Conservation (phyloP, 2,329 filamentous ascomycete genomes). For the Didymella pomorum region DNA sequence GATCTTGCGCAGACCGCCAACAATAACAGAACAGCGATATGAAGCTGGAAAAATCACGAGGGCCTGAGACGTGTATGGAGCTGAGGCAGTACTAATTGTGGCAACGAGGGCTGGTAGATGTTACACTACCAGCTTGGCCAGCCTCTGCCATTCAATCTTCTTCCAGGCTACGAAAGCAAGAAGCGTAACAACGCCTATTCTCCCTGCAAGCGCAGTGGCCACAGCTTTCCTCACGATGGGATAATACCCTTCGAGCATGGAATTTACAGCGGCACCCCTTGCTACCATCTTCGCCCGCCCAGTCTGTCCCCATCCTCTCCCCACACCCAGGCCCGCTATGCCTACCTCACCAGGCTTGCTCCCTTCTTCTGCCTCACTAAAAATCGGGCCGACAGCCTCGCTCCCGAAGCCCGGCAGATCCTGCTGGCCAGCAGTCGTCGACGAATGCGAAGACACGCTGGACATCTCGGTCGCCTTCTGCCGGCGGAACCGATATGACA, state of each 20-base stretch:
- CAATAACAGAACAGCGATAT: too few relatives aligned
- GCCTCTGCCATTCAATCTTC: slow-evolving; percentile 22
- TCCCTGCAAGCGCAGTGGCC: slow-evolving; percentile 52
- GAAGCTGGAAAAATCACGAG: neutral
- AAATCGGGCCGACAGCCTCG: slow-evolving; percentile 33
- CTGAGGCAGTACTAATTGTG: neutral
- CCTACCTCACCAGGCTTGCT: slow-evolving; percentile 55
- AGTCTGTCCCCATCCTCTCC: slow-evolving; percentile 49
- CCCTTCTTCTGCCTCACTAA: slow-evolving; percentile 25
- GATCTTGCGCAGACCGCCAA: neutral
- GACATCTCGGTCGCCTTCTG: slow-evolving; percentile 46
- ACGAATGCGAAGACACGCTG: slow-evolving; percentile 17
- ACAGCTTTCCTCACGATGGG: slow-evolving; percentile 59
- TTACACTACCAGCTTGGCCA: neutral
- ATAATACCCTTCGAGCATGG: slow-evolving; percentile 63
- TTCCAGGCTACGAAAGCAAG: slow-evolving; percentile 34
- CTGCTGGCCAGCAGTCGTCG: slow-evolving; percentile 34
- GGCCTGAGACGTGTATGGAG: neutral
- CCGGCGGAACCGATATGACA: slow-evolving; percentile 64
- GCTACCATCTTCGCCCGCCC: slow-evolving; percentile 50
- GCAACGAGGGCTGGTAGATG: neutral
- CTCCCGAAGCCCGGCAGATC: slow-evolving; percentile 35
- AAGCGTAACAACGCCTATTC: slow-evolving; percentile 41
- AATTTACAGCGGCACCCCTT: slow-evolving; percentile 54
- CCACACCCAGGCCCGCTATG: slow-evolving; percentile 56